phyloP scores from a whole-genome alignment of 768 basidiomycete genomes.

The Cyathus striatus region DNA sequence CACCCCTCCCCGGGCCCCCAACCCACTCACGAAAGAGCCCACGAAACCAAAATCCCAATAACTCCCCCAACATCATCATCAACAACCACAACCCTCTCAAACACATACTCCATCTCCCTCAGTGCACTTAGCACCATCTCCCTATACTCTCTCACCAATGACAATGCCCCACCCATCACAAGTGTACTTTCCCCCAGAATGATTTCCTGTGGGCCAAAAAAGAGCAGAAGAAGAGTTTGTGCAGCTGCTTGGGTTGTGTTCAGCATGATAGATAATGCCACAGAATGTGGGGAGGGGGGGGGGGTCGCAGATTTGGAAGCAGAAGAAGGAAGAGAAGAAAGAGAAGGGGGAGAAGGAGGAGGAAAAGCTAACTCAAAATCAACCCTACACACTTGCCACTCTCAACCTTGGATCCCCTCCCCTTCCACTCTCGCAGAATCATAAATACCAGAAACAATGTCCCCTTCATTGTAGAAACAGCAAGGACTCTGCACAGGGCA shows the following conservation, averaged over 20 bases:
- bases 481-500: too few relatives aligned
- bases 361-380: slow-evolving; percentile 15
- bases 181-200: slow-evolving; percentile 8
- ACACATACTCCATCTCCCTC: too few relatives aligned
- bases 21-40: too few relatives aligned
- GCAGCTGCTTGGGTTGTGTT: slow-evolving; percentile 10
- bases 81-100: too few relatives aligned
- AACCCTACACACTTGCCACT: slow-evolving; percentile 14
- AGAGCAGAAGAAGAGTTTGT: slow-evolving; percentile 8
- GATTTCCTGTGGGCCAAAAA: slow-evolving; percentile 4
- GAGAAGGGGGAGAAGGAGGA: too few relatives aligned
- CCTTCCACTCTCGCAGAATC: too few relatives aligned
- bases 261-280: slow-evolving; percentile 14
- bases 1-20: slow-evolving; percentile 10
- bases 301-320: too few relatives aligned
- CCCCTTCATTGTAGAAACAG: slow-evolving; percentile 13
- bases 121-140: too few relatives aligned
- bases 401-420: slow-evolving; percentile 20
- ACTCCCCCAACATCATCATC: too few relatives aligned
- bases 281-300: slow-evolving; percentile 11
- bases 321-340: too few relatives aligned
- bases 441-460: slow-evolving; percentile 17
- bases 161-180: slow-evolving; percentile 17
- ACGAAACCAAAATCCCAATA: too few relatives aligned
- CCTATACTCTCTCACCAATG: slow-evolving; percentile 11